phyloP scores from a whole-genome alignment of 805 yeast species.

The Cyberlindnera samutprakarnensis region DNA sequence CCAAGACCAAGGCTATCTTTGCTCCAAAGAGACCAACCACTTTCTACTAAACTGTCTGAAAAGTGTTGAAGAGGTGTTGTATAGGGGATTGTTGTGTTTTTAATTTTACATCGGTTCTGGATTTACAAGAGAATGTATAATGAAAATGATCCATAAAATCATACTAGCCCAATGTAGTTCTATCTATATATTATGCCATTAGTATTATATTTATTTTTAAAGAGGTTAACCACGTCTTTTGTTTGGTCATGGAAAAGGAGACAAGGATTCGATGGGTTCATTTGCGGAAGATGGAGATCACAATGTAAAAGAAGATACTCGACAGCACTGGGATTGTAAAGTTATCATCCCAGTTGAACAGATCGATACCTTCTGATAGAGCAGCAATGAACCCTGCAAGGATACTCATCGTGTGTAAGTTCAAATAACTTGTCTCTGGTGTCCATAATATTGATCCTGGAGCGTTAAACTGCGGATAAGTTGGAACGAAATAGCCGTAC shows the following conservation, averaged over 20 bases:
- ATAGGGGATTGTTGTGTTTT: constrained; percentile 7
- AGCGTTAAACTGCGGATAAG: constrained; percentile 42
- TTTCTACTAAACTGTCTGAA: constrained; percentile 58
- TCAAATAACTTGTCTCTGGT: constrained; percentile 49
- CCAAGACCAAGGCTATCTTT: constrained; percentile 81
- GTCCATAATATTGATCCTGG: constrained; percentile 62
- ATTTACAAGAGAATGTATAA: constrained; percentile 5
- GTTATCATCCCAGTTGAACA: constrained; percentile 81
- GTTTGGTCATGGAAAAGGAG: too few relatives aligned
- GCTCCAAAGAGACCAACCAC: constrained; percentile 94
- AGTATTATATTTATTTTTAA: background rate
- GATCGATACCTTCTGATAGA: constrained; percentile 74
- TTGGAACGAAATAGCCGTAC: constrained; percentile 70
- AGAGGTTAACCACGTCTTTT: background rate
- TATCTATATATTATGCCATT: background rate
- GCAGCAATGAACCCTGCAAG: constrained; percentile 79
- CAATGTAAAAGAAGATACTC: constrained; percentile 50
- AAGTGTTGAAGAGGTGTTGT: constrained; percentile 1
- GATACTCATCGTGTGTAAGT: constrained; percentile 44
- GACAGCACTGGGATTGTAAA: constrained; percentile 89
- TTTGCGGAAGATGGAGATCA: constrained; percentile 30
- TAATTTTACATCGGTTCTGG: constrained; percentile 7
- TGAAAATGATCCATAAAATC: too few relatives aligned
- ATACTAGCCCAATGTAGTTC: background rate
- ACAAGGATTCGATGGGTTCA: too few relatives aligned